Evolutionary conservation across 768 basidiomycete genomes (phyloP).

Genomic region (Lactifluus piperatus): DNA sequence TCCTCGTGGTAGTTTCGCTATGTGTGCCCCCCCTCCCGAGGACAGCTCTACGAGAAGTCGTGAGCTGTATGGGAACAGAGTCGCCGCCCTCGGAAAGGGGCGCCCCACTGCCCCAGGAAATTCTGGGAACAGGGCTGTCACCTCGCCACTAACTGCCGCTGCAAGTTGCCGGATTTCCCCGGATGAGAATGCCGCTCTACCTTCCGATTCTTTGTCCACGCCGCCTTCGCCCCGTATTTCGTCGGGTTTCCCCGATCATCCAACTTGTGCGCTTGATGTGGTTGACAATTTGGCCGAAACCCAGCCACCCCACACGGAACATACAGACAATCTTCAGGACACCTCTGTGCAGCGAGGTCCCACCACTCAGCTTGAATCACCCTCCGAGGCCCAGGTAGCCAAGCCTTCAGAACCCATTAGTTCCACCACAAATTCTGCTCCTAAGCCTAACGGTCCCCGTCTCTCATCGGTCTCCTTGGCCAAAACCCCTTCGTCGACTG

Average conservation of each 20-base stretch:
- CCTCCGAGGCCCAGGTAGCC: background rate
- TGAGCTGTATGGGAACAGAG: slow-evolving; percentile 69
- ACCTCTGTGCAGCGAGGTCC: background rate
- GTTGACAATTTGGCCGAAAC: background rate
- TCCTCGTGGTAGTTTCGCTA: slow-evolving; percentile 66
- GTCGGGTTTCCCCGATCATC: background rate
- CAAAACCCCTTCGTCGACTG: background rate
- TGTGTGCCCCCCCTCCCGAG: slow-evolving; percentile 50
- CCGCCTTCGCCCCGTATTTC: background rate
- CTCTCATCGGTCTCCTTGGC: background rate
- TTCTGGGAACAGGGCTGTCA: slow-evolving; percentile 7
- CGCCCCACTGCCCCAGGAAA: slow-evolving; percentile 15
- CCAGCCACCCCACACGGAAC: background rate
- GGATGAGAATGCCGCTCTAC: background rate
- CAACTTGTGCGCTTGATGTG: background rate
- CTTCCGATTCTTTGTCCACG: background rate
- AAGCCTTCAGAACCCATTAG: background rate
- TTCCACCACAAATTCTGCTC: background rate
- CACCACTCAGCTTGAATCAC: background rate
- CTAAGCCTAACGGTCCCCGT: background rate
- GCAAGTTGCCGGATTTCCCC: background rate
- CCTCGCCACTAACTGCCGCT: slow-evolving; percentile 7
- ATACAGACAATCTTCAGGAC: background rate
- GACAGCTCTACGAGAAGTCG: slow-evolving; percentile 41
- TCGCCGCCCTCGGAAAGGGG: slow-evolving; percentile 32